Base-by-base conservation (phyloP, 345 rosid genomes). In the Eucalyptus regnans region DNA sequence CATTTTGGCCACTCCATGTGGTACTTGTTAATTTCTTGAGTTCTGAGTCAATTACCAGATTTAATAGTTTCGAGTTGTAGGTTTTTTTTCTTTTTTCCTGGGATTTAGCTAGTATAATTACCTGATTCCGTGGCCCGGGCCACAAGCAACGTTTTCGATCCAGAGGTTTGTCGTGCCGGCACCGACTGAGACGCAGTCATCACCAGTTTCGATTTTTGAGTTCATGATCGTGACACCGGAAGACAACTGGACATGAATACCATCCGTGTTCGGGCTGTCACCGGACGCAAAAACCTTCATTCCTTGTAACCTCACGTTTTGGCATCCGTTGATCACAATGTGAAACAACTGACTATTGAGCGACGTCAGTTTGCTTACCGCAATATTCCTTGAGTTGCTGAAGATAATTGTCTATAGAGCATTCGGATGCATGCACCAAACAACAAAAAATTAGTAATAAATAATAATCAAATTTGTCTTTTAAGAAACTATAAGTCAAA, bases 41-140 rank as follows among this genome's bases (percentile, higher is more conserved):
- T 68, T 33, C 23, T 1, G 6, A 68, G 25, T 68, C 23, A 33
- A 33, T 68, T 17, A 68, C 5, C 25, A 68, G 12, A 17, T 68
- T 68, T 8, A 31, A 31, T 68, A 31, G 43, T 62, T 29, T 64
- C 71, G 7, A 13, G 33, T 64, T n/a, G 71, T 64, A 7, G 37
- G 12, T 46, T 48, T 48, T 49, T 49, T 49, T 50, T 56, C 3
- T 4, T 8, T 17, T 0, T 68, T 37, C 13, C 76, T 16, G 33
- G 20, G 41, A 41, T 14, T 64, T n/a, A 15, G 10, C 20, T 20
- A 87, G 49, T 20, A 41, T 87, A 23, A 87, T 37, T 87, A 37
- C 96, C 96, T 95, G 84, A 96, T 94, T 16, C 97, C 96, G 48
- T 96, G 97, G 80, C 99, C 96, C 1, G 97, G 98, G 12, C 99